Base-by-base conservation (phyloP, 2,329 filamentous ascomycete species). In the Clarireedia homoeocarpa region DNA sequence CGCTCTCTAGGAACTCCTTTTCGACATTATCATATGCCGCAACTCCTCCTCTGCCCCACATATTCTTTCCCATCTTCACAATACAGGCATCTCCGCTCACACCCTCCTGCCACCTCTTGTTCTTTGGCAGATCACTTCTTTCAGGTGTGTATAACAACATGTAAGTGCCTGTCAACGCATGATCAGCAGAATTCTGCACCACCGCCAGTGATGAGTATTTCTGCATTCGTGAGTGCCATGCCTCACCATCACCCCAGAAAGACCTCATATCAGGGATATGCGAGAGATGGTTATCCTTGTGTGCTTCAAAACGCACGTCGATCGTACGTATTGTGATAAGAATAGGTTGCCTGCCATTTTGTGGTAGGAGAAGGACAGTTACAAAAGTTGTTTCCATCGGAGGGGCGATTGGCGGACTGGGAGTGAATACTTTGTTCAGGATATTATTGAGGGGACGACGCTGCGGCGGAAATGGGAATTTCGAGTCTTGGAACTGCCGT, bases 221-320 rank as follows among this genome's bases (percentile, higher is more conserved):
- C 26, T 39, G 48, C 24, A 30, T 46, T 14, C 53, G 39, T 26
- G 53, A 27, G 7, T 51, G 48, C 53, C 53, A 56, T 34, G 48
- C 39, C 26, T 46, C 39, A 3, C 48, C 53, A 52, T 56, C 53
- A 1, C 53, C 53, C 53, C 53, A 56, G 30, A 56, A 56, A 17
- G 53, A 56, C 14, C 53, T 47, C 53, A 56, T 56, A 17, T 56
- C 53, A 24, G 53, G 53, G 6, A 56, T 40, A 23, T 56, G 53
- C 1, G 53, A 51, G 7, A 56, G 53, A 12, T 56, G 39, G 14
- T 56, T 56, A 24, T 56, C 53, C 38, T 24, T 51, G 23, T 39
- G 39, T 23, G 39, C 48, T 14, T 56, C 53, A 14, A 34, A 9
- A 14, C 53, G 53, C 5, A 56, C 46, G 23, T 56, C 53, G n/a